phyloP scores from a whole-genome alignment of 176 grass and related monocot species.

The Avena insularis region DNA sequence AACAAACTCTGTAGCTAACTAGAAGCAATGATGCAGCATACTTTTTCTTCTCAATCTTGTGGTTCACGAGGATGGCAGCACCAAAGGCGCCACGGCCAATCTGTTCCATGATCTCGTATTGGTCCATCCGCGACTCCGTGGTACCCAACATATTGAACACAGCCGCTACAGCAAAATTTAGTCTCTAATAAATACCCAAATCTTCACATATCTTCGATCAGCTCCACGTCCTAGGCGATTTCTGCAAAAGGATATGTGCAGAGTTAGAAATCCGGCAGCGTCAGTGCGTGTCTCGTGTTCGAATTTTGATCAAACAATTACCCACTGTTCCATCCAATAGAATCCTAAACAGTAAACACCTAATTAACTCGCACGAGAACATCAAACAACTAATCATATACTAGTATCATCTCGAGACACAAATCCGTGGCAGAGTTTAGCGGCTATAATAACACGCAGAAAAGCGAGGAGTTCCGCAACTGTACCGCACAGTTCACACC shows the following conservation, averaged over 20 bases:
- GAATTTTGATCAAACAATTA: constrained; percentile 30
- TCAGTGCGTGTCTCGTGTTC: constrained; percentile 3
- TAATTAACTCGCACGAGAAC: neutral
- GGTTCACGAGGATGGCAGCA: constrained; percentile 98
- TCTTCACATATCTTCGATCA: constrained; percentile 30
- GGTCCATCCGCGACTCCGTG: constrained; percentile 98
- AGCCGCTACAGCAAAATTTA: constrained; percentile 13
- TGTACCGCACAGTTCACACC: constrained; percentile 46
- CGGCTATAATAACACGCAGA: constrained; percentile 23
- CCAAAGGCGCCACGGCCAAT: constrained; percentile 98
- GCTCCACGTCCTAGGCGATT: neutral
- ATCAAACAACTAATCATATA: neutral
- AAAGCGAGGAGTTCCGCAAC: constrained; percentile 35
- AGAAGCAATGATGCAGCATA: constrained; percentile 45
- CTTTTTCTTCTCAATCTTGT: constrained; percentile 96
- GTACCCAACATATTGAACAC: constrained; percentile 36
- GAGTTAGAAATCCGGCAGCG: neutral
- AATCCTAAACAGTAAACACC: neutral
- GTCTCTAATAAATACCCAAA: neutral
- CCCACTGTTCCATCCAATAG: constrained; percentile 35
- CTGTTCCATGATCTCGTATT: constrained; percentile 96
- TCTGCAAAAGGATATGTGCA: constrained; percentile 33
- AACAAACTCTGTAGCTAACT: constrained; percentile 12
- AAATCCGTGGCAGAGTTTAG: constrained; percentile 30
- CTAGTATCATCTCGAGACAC: neutral